These are phyloP conservation scores for Penstemon eatonii DNA, from an alignment of 257 asterid species.

Conservation along the genomic window DNA sequence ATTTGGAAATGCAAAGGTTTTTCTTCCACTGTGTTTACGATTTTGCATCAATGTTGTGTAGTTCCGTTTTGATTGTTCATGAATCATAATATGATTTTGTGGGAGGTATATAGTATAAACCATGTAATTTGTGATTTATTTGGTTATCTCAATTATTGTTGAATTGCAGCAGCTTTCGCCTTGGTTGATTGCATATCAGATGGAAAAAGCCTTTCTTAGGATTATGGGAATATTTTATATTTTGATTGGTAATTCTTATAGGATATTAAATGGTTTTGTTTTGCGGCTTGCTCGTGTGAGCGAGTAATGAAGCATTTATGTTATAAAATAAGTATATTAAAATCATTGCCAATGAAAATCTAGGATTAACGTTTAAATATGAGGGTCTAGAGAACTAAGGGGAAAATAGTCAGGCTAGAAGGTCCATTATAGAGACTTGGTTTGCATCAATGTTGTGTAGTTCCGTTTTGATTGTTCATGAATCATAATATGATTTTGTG, in stretches of 20 bases:
- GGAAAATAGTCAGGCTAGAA: neutral
- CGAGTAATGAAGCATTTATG: neutral
- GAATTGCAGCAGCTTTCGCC: neutral
- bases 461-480: neutral
- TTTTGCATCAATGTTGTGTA: neutral
- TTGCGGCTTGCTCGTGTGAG: neutral
- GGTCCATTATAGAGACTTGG: neutral
- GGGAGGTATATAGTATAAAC: neutral
- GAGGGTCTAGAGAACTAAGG: neutral
- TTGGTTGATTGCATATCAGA: neutral
- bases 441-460: neutral
- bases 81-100: neutral
- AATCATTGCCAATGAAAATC: neutral
- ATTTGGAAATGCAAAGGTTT: conserved; percentile 1
- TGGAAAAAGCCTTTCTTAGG: neutral
- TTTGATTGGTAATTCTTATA: neutral
- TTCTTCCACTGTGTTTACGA: neutral
- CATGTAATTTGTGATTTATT: neutral
- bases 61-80: neutral
- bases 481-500: neutral
- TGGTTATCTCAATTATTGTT: neutral
- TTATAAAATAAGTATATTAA: neutral
- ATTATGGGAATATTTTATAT: neutral
- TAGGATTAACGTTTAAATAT: neutral
- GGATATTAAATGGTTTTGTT: neutral